These are phyloP conservation scores for Leucocoprinus sp. DNA, from an alignment of 768 basidiomycete species.

Conservation along the genomic window DNA sequence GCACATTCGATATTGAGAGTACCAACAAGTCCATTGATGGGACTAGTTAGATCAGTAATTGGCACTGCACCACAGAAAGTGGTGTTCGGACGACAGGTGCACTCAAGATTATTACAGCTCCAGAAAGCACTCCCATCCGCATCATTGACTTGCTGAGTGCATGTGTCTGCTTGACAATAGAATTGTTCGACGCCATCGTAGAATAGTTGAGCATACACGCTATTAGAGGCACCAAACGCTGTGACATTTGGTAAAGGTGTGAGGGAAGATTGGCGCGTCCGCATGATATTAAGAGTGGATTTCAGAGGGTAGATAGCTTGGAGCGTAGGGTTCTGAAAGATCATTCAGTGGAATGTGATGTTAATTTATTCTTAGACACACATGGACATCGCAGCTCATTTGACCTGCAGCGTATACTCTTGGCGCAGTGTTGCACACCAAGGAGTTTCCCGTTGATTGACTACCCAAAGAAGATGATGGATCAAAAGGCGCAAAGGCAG, in stretches of 20 bases:
- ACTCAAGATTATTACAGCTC: constrained; percentile 66
- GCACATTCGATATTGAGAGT: constrained; percentile 64
- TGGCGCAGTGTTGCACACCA: constrained; percentile 65
- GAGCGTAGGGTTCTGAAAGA: constrained; percentile 70
- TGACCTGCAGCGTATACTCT: constrained; percentile 72
- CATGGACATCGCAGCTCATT: constrained; percentile 79
- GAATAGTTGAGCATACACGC: constrained; percentile 62
- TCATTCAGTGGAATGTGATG: neutral
- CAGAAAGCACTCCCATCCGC: constrained; percentile 41
- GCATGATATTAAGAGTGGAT: constrained; percentile 71
- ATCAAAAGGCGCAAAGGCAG: constrained; percentile 38
- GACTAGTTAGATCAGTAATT: constrained; percentile 40
- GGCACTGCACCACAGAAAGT: constrained; percentile 63
- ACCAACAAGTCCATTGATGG: constrained; percentile 62
- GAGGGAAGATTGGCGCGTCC: constrained; percentile 61
- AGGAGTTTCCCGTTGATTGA: constrained; percentile 31
- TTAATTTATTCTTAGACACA: constrained; percentile 30
- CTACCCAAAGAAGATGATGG: constrained; percentile 18
- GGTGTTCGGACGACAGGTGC: constrained; percentile 61
- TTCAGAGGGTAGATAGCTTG: constrained; percentile 65
- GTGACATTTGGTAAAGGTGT: constrained; percentile 60
- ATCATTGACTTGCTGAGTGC: constrained; percentile 47
- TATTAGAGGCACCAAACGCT: constrained; percentile 44
- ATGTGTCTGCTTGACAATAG: constrained; percentile 67
- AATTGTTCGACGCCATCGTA: constrained; percentile 86